Evolutionary conservation across 1,284 basidiomycete genomes (phyloP), one percentile per base, ranked within the genome.

Genomic region (Ceratobasidium sp.): DNA sequence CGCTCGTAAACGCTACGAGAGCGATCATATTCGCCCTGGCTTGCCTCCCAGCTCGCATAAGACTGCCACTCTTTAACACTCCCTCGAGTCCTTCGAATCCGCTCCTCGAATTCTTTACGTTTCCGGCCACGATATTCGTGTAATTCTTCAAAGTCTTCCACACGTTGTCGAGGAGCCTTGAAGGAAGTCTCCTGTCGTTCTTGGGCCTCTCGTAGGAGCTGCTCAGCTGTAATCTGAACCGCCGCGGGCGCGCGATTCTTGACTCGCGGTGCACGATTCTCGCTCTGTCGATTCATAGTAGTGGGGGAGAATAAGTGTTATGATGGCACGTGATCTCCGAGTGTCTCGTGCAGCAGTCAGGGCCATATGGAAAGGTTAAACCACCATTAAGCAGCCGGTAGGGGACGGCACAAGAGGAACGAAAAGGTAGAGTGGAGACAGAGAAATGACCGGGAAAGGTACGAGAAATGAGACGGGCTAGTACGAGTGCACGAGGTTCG

Each of bases 121-220:
- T 98, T 99, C 79, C 98, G 88, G 30, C 96, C 96, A 78, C 96
- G 92, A 83, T 98, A 99, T 86, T 99, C 98, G 84, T 94, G 89
- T 54, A 99, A 92, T 85, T 99, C 98, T 84, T 99, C 98, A 82
- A 95, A 95, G 85, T 99, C 98, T 85, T 98, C 96, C 66, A 99
- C 93, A 64, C 95, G 90, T 84, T 98, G 96, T 82, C 93, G 94
- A n/a, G 97, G 96, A 2, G 96, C 96, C 70, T 92, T 90, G 83
- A 96, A 94, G 18, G 93, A 91, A 30, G 94, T 90, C 83, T 99
- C 98, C 88, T 99, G 97, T 73, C 97, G 89, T 83, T 99, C 98
- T 90, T 99, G 96, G 57, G 98, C 96, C 91, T 99, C 98, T 82
- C 98, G 93, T 18, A 99, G 88, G 59, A 99, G 92, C 87, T 99